phyloP scores from a whole-genome alignment of 176 grass and related monocot genomes.

The Carex pumila region DNA sequence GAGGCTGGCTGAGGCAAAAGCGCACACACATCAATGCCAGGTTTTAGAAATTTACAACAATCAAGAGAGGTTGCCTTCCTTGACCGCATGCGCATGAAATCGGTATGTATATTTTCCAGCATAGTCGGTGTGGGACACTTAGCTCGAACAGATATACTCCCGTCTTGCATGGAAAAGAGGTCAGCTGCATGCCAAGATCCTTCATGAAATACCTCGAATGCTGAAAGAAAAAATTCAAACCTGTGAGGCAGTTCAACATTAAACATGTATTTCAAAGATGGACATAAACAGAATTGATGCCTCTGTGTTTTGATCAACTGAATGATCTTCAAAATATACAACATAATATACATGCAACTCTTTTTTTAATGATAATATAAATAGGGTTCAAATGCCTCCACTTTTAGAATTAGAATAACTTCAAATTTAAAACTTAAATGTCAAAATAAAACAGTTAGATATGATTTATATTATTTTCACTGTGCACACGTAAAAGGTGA shows the following conservation, averaged over 20 bases:
- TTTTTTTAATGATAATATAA: not conserved
- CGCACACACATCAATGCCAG: constrained; percentile 50
- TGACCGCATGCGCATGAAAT: constrained; percentile 52
- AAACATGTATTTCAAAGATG: not conserved
- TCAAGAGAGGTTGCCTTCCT: constrained; percentile 52
- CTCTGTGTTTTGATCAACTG: not conserved
- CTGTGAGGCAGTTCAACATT: not conserved
- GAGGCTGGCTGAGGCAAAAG: constrained; percentile 22
- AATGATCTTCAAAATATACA: not conserved
- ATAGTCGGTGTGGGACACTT: constrained; percentile 15
- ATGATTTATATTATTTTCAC: too few relatives aligned
- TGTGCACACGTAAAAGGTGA: too few relatives aligned
- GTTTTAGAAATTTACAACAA: constrained; percentile 57
- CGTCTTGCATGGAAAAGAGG: constrained; percentile 54
- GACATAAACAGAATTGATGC: not conserved
- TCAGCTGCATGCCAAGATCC: constrained; percentile 74
- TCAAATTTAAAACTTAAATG: too few relatives aligned
- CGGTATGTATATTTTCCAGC: constrained; percentile 33
- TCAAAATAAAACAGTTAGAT: too few relatives aligned
- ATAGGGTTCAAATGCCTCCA: too few relatives aligned
- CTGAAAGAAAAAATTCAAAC: constrained; percentile 29
- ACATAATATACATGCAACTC: not conserved
- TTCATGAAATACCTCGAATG: constrained; percentile 63
- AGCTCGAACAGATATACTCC: constrained; percentile 39
- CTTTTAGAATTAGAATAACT: too few relatives aligned